These are phyloP conservation scores for Metschnikowia reukaufii DNA, from an alignment of 805 yeast species.

Conservation along the genomic window DNA sequence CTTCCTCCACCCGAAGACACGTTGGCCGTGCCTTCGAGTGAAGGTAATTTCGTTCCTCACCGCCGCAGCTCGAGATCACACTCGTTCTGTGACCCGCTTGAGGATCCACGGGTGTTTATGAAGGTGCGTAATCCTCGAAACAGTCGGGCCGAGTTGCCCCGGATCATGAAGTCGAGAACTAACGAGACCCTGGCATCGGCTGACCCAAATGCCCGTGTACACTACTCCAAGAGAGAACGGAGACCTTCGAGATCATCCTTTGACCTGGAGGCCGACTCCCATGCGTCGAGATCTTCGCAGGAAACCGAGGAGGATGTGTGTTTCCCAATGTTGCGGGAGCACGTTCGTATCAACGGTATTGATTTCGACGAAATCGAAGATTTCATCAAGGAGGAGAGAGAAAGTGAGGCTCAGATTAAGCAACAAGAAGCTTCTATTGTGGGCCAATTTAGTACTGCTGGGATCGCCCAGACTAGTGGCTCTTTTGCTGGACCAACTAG, in stretches of 20 bases:
- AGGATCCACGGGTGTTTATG: slow-evolving; percentile 12
- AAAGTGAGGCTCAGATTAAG: slow-evolving; percentile 31
- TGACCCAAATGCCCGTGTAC: slow-evolving; percentile 18
- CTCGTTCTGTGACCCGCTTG: slow-evolving; percentile 43
- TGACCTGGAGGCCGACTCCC: slow-evolving; percentile 70
- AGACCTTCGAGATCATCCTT: slow-evolving; percentile 39
- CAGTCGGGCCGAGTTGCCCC: slow-evolving; percentile 25
- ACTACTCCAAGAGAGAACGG: slow-evolving; percentile 26
- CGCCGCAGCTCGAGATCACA: slow-evolving; percentile 33
- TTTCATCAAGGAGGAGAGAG: slow-evolving; percentile 62
- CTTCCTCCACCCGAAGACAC: slow-evolving; percentile 30
- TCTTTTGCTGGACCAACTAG: neutral
- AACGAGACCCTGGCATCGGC: slow-evolving; percentile 18
- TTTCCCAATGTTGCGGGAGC: slow-evolving; percentile 82
- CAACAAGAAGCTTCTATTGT: slow-evolving; percentile 22
- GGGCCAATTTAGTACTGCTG: neutral
- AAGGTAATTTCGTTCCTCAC: slow-evolving; percentile 1
- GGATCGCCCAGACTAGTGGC: neutral
- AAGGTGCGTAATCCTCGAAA: slow-evolving; percentile 13
- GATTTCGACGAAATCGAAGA: slow-evolving; percentile 91
- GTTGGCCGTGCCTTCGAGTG: slow-evolving; percentile 1
- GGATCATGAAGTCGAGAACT: slow-evolving; percentile 27
- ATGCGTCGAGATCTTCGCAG: slow-evolving; percentile 74
- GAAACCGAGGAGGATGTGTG: slow-evolving; percentile 98
- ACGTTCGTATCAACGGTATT: slow-evolving; percentile 64